phyloP scores from a whole-genome alignment of 805 yeast species.

The Lipomyces yamanashiensis region DNA sequence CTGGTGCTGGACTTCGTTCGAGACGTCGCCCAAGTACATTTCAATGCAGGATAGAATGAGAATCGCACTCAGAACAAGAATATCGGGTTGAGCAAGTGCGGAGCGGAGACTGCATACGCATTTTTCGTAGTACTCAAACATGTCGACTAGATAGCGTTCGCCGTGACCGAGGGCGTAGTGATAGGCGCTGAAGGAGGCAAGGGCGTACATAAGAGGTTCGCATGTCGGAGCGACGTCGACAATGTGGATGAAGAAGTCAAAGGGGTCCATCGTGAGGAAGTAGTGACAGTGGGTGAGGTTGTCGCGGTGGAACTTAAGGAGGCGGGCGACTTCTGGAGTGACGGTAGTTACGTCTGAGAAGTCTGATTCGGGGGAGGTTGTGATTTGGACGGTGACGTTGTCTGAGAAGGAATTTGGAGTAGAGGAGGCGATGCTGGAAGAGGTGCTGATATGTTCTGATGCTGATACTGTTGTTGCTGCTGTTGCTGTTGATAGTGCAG shows the following conservation, averaged over 20 bases:
- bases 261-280: slow-evolving; percentile 27
- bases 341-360: background rate
- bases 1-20: slow-evolving; percentile 32
- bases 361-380: slow-evolving; percentile 2
- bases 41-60: slow-evolving; percentile 28
- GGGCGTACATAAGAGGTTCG: slow-evolving; percentile 29
- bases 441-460: background rate
- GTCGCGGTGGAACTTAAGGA: slow-evolving; percentile 22
- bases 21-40: slow-evolving; percentile 34
- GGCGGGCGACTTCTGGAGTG: slow-evolving; percentile 17
- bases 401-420: background rate
- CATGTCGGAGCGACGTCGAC: slow-evolving; percentile 7
- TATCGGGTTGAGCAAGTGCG: slow-evolving; percentile 19
- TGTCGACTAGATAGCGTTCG: slow-evolving; percentile 52
- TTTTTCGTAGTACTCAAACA: slow-evolving; percentile 32
- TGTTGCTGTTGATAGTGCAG: background rate
- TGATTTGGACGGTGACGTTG: background rate
- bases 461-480: background rate
- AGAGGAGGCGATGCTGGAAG: background rate
- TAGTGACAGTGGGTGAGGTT: slow-evolving; percentile 28
- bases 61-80: slow-evolving; percentile 20
- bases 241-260: slow-evolving; percentile 22
- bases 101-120: slow-evolving; percentile 15
- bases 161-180: slow-evolving; percentile 58
- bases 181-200: slow-evolving; percentile 31